These are phyloP conservation scores for Chaetomium tenue DNA, from an alignment of 495 filamentous ascomycete genomes.

Conservation along the genomic window DNA sequence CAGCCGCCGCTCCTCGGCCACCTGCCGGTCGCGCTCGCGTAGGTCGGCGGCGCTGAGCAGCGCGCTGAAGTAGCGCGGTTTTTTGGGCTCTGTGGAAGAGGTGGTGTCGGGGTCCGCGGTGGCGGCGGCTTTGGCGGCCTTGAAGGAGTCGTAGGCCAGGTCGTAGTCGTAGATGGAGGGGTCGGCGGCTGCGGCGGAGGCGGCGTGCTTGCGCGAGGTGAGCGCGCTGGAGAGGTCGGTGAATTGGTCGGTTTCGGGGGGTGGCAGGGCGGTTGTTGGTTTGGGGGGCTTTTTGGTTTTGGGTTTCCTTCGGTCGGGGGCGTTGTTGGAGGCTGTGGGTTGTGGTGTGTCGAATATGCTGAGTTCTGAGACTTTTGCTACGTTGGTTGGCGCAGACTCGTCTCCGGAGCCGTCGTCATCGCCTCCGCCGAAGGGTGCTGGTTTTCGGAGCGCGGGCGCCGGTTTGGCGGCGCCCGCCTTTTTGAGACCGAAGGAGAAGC, in stretches of 20 bases:
- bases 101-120: conserved; percentile 35
- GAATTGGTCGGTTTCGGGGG: conserved; percentile 36
- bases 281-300: conserved; percentile 43
- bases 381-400: conserved; percentile 19
- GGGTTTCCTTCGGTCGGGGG: conserved; percentile 24
- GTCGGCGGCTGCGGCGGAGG: conserved; percentile 59
- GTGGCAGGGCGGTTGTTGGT: conserved; percentile 12
- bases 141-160: conserved; percentile 64
- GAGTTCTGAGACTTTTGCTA: conserved; percentile 29
- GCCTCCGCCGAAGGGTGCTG: conserved; percentile 32
- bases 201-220: conserved; percentile 54
- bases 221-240: conserved; percentile 56
- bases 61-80: conserved; percentile 80
- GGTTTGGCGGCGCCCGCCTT: conserved; percentile 30
- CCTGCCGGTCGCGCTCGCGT: conserved; percentile 82
- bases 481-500: conserved; percentile 45
- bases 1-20: conserved; percentile 84
- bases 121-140: conserved; percentile 41
- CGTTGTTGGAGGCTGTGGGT: conserved; percentile 3
- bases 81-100: conserved; percentile 44
- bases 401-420: conserved; percentile 29
- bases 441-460: conserved; percentile 24
- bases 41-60: conserved; percentile 77
- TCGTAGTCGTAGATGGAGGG: conserved; percentile 77
- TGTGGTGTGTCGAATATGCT: conserved; percentile 17